phyloP scores from a whole-genome alignment of 148 eudicot species.

The Rhododendron kiyosumense region DNA sequence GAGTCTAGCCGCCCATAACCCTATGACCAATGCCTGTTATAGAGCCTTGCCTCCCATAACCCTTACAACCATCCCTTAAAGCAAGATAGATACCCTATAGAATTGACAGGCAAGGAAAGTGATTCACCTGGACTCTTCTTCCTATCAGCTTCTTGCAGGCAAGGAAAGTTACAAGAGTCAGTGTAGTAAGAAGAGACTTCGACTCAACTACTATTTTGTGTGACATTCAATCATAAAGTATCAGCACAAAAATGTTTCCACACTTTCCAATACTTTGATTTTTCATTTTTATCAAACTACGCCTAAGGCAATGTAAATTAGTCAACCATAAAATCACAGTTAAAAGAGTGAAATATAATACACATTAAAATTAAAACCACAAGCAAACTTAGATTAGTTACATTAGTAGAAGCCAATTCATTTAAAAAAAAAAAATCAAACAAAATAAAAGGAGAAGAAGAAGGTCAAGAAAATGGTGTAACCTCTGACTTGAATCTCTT shows the following conservation, averaged over 20 bases:
- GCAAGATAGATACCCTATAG: background rate
- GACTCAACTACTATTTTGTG: background rate
- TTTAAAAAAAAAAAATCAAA: background rate
- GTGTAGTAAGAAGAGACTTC: background rate
- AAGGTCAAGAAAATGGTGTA: background rate
- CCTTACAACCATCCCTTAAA: background rate
- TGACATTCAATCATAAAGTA: background rate
- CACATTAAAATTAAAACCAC: background rate
- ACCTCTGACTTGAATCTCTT: constrained; percentile 49
- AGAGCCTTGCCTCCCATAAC: background rate
- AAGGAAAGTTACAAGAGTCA: background rate
- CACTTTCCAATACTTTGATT: background rate
- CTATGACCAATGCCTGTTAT: background rate
- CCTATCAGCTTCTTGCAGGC: background rate
- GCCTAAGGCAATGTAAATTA: background rate
- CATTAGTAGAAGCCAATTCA: background rate
- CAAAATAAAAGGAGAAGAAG: background rate
- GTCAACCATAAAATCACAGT: background rate
- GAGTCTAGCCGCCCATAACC: too few relatives aligned
- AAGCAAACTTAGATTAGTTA: background rate
- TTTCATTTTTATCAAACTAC: background rate
- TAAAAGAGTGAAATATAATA: background rate
- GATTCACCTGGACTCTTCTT: background rate
- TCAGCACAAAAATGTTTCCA: background rate
- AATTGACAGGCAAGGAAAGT: background rate